These are phyloP conservation scores for Neurospora tetrasperma DNA, from an alignment of 495 filamentous ascomycete species.

Conservation along the genomic window DNA sequence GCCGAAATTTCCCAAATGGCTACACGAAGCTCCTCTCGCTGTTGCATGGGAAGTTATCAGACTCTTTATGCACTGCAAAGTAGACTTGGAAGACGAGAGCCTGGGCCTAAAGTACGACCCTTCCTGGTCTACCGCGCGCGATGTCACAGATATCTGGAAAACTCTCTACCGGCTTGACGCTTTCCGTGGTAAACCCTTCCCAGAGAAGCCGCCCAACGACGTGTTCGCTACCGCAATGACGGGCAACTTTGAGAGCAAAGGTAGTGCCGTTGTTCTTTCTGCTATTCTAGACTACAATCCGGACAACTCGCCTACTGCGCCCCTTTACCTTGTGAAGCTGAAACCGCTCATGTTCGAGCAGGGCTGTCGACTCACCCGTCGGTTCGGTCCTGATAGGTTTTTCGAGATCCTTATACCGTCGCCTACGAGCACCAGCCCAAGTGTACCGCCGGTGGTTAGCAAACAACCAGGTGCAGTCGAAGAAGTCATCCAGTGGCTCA, in stretches of 20 bases:
- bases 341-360: conserved; percentile 31
- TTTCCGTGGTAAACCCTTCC: conserved; percentile 32
- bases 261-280: conserved; percentile 27
- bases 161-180: conserved; percentile 19
- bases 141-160: conserved; percentile 23
- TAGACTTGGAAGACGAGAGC: conserved; percentile 20
- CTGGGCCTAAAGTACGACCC: conserved; percentile 24
- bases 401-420: conserved; percentile 34
- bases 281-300: conserved; percentile 24
- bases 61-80: conserved; percentile 31
- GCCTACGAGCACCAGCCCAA: conserved; percentile 2
- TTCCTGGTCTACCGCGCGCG: conserved; percentile 20
- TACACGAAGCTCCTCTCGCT: conserved; percentile 29
- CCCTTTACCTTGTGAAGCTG: conserved; percentile 28
- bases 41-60: conserved; percentile 38
- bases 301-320: conserved; percentile 14
- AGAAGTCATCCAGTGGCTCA: conserved; percentile 32
- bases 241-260: conserved; percentile 21
- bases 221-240: conserved; percentile 29
- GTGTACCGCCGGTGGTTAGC: conserved; percentile 10
- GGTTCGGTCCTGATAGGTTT: conserved; percentile 39
- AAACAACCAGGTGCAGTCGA: conserved; percentile 20
- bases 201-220: conserved; percentile 25
- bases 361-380: conserved; percentile 32
- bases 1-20: conserved; percentile 27